Base-by-base conservation (phyloP, 352 stramenopile species). In the Pythium utonaiense region DNA sequence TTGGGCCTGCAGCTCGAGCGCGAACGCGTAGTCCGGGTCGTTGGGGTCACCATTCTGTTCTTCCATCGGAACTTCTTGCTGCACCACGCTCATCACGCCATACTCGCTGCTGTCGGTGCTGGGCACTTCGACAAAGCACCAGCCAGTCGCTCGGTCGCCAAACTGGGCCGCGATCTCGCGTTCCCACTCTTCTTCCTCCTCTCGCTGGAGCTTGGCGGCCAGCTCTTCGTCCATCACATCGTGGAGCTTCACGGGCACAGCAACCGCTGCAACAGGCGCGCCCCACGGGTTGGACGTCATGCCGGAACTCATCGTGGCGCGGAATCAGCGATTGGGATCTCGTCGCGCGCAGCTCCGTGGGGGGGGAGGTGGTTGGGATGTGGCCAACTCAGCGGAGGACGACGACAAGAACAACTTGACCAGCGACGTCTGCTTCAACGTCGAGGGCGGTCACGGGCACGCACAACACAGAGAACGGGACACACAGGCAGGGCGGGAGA, bases 81-180 rank as follows among this genome's bases (percentile, higher is more conserved):
- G 76, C 14, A 88, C 71, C 59, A 88, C 78, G 55, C 78, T 88
- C 80, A 89, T 89, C 63, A 83, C 78, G 60, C 80, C 80, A 50
- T 73, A 73, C 30, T 80, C 67, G 36, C 16, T 48, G 60, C 57
- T 59, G 54, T 70, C 75, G 2, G 69, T 56, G 57, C 75, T 84
- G n/a, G 80, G 78, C 17, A 89, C 80, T 61, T 89, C 80, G 61
- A 89, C 78, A 56, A 89, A 89, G 51, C 80, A 89, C 78, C 78
- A 89, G 50, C 76, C 80, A 1, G n/a, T 68, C 38, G 33, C 9
- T 47, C 77, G 75, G 40, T 84, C 76, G 5, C 77, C 80, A 40
- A 89, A 89, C 45, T 78, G 80, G 0, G 76, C 77, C 9, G 78
- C 73, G 53, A 89, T 80, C 57, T 88, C 78, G 24, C 68, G 64